Conservation (phyloP, 2,329 filamentous ascomycete species). For the Apiospora sp. region DNA sequence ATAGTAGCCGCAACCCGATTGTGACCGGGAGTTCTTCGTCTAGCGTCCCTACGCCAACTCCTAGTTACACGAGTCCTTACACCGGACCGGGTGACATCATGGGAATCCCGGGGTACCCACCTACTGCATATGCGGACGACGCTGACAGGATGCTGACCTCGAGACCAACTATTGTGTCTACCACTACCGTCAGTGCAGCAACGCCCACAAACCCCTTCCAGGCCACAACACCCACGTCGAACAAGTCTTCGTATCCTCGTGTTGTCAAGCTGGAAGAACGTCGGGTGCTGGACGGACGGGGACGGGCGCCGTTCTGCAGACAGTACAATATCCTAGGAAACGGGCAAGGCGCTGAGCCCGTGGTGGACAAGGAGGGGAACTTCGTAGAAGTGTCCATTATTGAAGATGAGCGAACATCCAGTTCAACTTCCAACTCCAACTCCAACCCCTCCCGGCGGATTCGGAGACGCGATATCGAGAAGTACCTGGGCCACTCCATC, state of each 20-base stretch:
- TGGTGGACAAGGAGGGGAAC: slow-evolving; percentile 48
- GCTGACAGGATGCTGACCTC: neutral
- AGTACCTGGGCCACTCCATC: slow-evolving; percentile 31
- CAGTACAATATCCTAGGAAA: slow-evolving; percentile 55
- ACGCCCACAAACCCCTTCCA: slow-evolving; percentile 26
- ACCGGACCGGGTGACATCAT: neutral
- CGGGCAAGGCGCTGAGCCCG: slow-evolving; percentile 46
- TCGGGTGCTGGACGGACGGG: slow-evolving; percentile 47
- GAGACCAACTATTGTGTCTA: neutral
- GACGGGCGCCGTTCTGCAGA: slow-evolving; percentile 52
- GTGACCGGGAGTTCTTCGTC: slow-evolving; percentile 19
- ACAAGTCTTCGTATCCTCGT: slow-evolving; percentile 52
- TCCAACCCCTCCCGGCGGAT: slow-evolving; percentile 24
- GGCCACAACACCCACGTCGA: slow-evolving; percentile 3
- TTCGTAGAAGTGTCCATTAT: slow-evolving; percentile 53
- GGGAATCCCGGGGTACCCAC: neutral
- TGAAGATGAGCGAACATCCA: slow-evolving; percentile 46
- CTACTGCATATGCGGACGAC: neutral
- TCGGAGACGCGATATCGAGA: slow-evolving; percentile 28
- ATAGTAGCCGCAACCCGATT: slow-evolving; percentile 49
- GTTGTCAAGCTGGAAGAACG: slow-evolving; percentile 64
- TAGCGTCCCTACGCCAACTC: neutral
- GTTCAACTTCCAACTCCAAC: slow-evolving; percentile 18
- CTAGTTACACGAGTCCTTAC: neutral
- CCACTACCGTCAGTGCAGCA: slow-evolving; percentile 28